A percentile compares a stretch with the other conserved stretches of the same genome.
These are phyloP conservation scores for Backusella sp. DNA, from an alignment of 192 early-diverging fungal genomes.

Conservation along the genomic window DNA sequence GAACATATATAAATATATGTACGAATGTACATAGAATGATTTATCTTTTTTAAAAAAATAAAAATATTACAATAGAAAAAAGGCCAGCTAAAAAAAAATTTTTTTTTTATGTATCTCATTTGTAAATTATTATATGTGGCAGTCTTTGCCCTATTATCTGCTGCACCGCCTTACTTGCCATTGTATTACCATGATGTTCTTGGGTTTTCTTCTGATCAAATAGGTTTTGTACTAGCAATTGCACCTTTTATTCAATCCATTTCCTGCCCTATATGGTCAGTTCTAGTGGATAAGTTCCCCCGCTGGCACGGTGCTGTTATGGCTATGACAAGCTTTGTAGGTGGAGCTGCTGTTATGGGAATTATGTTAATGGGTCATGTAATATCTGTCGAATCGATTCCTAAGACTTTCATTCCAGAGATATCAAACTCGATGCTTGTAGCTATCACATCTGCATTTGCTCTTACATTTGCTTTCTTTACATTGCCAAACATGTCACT, in stretches of 20 bases:
- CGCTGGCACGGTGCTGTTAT: constrained; percentile 28
- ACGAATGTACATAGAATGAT: background rate
- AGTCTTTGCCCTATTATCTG: constrained; percentile 21
- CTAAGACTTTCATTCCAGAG: background rate
- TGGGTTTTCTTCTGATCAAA: constrained; percentile 29
- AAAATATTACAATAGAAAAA: background rate
- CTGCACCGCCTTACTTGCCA: constrained; percentile 30
- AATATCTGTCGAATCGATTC: background rate
- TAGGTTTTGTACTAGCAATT: constrained; percentile 36
- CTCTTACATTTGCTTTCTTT: constrained; percentile 36
- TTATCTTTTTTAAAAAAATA: background rate
- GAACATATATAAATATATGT: background rate
- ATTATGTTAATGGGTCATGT: constrained; percentile 17
- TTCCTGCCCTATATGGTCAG: constrained; percentile 40
- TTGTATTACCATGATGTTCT: constrained; percentile 31
- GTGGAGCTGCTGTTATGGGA: constrained; percentile 18
- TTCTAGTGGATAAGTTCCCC: constrained; percentile 29
- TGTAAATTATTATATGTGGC: constrained; percentile 31
- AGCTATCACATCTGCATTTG: background rate
- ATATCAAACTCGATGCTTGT: constrained; percentile 4
- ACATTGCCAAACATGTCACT: constrained; percentile 30
- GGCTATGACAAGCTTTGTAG: constrained; percentile 19
- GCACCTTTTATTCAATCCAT: constrained; percentile 38
- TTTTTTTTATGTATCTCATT: constrained; percentile 9
- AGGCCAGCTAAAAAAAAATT: background rate